phyloP scores from a whole-genome alignment of 2,329 filamentous ascomycete species.

The Pyrenophora tritici-repentis region DNA sequence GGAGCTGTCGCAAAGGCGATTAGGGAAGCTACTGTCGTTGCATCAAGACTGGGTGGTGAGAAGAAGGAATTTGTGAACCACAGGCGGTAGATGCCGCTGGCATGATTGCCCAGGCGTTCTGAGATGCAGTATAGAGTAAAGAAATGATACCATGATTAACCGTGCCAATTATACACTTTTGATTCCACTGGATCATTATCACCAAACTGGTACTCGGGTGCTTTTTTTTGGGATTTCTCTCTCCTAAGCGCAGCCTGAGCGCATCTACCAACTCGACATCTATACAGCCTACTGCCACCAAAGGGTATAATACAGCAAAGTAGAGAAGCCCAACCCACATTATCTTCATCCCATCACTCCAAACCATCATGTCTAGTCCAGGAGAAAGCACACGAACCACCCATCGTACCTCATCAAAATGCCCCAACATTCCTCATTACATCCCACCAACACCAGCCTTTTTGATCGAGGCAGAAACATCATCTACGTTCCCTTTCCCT shows the following conservation, averaged over 20 bases:
- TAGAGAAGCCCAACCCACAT: conserved; percentile 8
- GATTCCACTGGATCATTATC: neutral
- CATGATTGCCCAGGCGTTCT: neutral
- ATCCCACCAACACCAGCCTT: neutral
- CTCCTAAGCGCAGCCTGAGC: neutral
- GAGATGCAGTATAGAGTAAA: neutral
- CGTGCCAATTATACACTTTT: neutral
- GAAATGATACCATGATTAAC: conserved; percentile 16
- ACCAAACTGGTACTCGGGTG: neutral
- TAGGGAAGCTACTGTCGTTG: conserved; percentile 71
- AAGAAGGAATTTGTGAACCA: conserved; percentile 54
- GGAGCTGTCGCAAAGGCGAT: conserved; percentile 71
- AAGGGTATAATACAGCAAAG: conserved; percentile 27
- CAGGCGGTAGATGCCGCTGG: conserved; percentile 32
- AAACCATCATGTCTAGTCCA: neutral
- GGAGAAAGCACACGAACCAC: neutral
- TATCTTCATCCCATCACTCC: no score
- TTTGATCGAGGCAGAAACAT: neutral
- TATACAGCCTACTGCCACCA: neutral
- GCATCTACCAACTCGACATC: neutral
- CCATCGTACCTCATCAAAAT: neutral
- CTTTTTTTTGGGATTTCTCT: conserved; percentile 3
- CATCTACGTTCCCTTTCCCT: conserved; percentile 37
- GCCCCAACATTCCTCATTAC: no score
- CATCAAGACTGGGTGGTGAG: conserved; percentile 66